A percentile compares a stretch with the other conserved stretches of the same genome.
These are phyloP conservation scores for Paramecium biaurelia DNA, from an alignment of 73 alveolate species.

Conservation along the genomic window DNA sequence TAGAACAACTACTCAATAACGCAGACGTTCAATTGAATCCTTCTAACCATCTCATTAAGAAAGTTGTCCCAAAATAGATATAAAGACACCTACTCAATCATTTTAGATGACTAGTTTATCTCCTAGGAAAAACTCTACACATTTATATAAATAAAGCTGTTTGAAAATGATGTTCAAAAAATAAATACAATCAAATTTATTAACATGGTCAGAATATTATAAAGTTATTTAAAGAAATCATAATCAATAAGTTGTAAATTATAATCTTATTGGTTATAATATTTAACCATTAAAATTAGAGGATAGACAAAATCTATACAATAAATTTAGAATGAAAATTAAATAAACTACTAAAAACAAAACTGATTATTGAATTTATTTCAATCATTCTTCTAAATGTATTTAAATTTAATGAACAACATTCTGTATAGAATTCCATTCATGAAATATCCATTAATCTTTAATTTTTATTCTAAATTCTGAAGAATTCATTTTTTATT, in stretches of 20 bases:
- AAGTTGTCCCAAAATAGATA: background rate
- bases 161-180: background rate
- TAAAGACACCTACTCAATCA: background rate
- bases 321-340: background rate
- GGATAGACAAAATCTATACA: background rate
- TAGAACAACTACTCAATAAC: background rate
- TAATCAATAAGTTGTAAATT: background rate
- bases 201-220: background rate
- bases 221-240: background rate
- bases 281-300: background rate
- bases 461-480: background rate
- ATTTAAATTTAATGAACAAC: background rate
- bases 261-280: background rate
- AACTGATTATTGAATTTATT: background rate
- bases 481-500: background rate
- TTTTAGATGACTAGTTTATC: background rate
- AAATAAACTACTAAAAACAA: background rate
- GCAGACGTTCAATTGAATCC: background rate
- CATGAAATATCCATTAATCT: background rate
- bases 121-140: background rate
- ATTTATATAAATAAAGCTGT: background rate
- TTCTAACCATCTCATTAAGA: background rate
- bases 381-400: background rate
- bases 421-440: background rate
- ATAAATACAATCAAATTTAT: background rate